These are phyloP conservation scores for Ceratobasidium sp. DNA, from an alignment of 1,284 basidiomycete species.

Conservation along the genomic window DNA sequence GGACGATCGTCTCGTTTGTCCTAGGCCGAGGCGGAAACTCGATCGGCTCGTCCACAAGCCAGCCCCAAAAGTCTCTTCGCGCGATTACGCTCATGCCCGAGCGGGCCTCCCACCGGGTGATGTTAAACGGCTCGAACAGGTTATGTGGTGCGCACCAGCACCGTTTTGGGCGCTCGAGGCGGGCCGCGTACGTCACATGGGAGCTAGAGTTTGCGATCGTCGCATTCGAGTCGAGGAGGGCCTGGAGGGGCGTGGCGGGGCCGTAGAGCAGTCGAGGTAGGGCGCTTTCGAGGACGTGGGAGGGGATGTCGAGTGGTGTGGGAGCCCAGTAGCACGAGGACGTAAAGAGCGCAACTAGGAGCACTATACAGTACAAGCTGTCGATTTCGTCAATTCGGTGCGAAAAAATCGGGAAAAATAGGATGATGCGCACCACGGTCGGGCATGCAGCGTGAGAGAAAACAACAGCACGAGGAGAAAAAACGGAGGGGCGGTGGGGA, in stretches of 20 bases:
- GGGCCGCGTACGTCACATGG: constrained; percentile 23
- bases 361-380: constrained; percentile 84
- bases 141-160: constrained; percentile 75
- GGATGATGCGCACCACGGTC: constrained; percentile 71
- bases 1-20: not conserved
- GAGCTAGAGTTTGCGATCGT: constrained; percentile 53
- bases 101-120: constrained; percentile 71
- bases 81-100: constrained; percentile 50
- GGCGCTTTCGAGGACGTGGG: constrained; percentile 54
- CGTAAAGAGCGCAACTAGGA: constrained; percentile 78
- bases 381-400: constrained; percentile 21
- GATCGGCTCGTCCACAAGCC: constrained; percentile 26
- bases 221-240: constrained; percentile 68
- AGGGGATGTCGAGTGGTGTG: constrained; percentile 58
- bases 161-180: constrained; percentile 54
- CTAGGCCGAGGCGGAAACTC: not conserved
- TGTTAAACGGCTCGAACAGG: constrained; percentile 77
- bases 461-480: constrained; percentile 78
- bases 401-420: constrained; percentile 43
- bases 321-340: constrained; percentile 89
- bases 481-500: constrained; percentile 80
- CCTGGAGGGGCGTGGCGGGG: constrained; percentile 72
- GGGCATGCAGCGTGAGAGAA: constrained; percentile 77
- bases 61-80: constrained; percentile 48
- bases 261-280: constrained; percentile 59